Percentiles rank a stretch among this genome's conserved stretches.
These are phyloP conservation scores for Tuber melanosporum DNA, from an alignment of 495 filamentous ascomycete genomes.

Conservation along the genomic window DNA sequence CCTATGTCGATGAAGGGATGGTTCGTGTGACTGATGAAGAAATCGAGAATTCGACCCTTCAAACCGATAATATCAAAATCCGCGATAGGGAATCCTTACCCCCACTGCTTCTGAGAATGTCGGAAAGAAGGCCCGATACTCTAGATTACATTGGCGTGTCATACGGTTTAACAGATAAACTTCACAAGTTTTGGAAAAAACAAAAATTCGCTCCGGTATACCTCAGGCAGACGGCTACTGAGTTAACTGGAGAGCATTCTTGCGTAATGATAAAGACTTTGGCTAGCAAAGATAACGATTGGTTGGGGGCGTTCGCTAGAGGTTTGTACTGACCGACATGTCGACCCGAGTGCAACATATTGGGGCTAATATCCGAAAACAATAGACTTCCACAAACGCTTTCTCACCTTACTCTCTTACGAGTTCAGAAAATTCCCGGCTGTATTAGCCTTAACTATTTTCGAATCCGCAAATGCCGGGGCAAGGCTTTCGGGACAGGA, in stretches of 20 bases:
- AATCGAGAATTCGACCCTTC: slow-evolving; percentile 66
- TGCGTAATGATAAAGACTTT: slow-evolving; percentile 91
- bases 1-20: slow-evolving; percentile 55
- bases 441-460: slow-evolving; percentile 74
- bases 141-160: slow-evolving; percentile 94
- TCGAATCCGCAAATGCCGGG: slow-evolving; percentile 75
- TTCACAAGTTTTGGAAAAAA: slow-evolving; percentile 95
- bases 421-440: slow-evolving; percentile 83
- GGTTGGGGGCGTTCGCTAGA: slow-evolving; percentile 81
- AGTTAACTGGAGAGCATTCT: slow-evolving; percentile 93
- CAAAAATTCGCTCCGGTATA: slow-evolving; percentile 84
- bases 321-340: background rate
- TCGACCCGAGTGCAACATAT: background rate
- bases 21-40: slow-evolving; percentile 78
- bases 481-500: slow-evolving; percentile 51
- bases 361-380: background rate
- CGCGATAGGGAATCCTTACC: slow-evolving; percentile 88
- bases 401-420: slow-evolving; percentile 80
- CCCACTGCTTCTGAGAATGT: slow-evolving; percentile 81
- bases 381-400: slow-evolving; percentile 80
- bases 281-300: slow-evolving; percentile 60
- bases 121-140: slow-evolving; percentile 68
- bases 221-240: slow-evolving; percentile 89
- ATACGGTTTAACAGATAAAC: slow-evolving; percentile 78
- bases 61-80: slow-evolving; percentile 81